Base-by-base conservation (phyloP, 2,329 filamentous ascomycete genomes). In the Gaeumannomyces sp. region DNA sequence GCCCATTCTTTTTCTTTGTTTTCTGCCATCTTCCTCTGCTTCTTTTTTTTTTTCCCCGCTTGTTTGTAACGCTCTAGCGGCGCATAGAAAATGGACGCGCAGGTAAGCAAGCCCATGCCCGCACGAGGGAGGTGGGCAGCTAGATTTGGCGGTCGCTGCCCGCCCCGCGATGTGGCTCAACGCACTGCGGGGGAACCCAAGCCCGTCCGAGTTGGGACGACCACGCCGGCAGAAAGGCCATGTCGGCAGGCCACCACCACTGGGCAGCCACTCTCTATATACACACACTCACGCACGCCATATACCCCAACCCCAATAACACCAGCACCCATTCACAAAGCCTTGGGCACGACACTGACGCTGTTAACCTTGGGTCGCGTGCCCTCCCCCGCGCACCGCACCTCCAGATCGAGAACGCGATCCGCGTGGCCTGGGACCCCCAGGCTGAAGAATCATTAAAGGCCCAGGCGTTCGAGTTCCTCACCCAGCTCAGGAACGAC, bases 371-470 rank as follows among this genome's bases (percentile, higher is more conserved):
- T 31, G 60, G 64, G 50, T 65, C 50, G 62, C 60, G 60, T 59
- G 31, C 10, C 33, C 2, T 27, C 28, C 59, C n/a, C 62, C 7
- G 22, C 33, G 11, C 57, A 19, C 45, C 62, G 25, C 25, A 4
- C 29, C 58, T 61, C 22, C 73, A 97, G 92, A 89, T 97, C 77
- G 91, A 95, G 80, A 94, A 92, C 80, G 95, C 95, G 78, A 95
- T 98, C 80, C 88, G 95, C 77, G 96, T 98, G 80, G 92, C 92
- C 77, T 95, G 89, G 81, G 89, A 94, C 78, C 91, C 92, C 66
- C 79, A 84, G 72, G 90, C 92, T 72, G 87, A 93, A 77, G 87
- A 85, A 72, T 79, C 82, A 69, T 83, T 96, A 73, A 93, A 94
- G 78, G 78, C 80, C 67, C 93, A 97, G 80, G 93, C 94, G 69